Evolutionary conservation across 768 basidiomycete genomes (phyloP).

Genomic region (Podaxis pistillaris): DNA sequence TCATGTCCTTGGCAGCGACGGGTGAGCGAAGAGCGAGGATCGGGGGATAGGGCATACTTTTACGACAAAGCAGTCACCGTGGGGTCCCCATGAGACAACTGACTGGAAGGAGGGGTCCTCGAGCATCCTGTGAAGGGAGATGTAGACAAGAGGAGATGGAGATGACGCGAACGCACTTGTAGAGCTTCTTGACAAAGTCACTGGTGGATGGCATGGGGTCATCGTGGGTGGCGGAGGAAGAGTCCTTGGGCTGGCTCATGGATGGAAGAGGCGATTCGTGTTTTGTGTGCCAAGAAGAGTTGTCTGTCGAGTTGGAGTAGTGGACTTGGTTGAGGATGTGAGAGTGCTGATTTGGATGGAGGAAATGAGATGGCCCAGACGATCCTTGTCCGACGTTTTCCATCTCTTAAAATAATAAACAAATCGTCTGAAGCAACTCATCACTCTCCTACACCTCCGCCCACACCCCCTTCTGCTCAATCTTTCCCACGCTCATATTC

Average conservation of each 20-base stretch:
- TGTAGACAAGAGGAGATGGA: not conserved
- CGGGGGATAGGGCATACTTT: slow-evolving; percentile 44
- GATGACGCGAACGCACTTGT: slow-evolving; percentile 57
- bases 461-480: not conserved
- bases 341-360: not conserved
- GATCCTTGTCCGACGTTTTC: not conserved
- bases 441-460: not conserved
- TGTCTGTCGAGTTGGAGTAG: not conserved
- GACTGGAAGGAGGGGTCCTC: slow-evolving; percentile 72
- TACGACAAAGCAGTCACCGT: slow-evolving; percentile 88
- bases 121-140: slow-evolving; percentile 63
- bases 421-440: not conserved
- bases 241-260: slow-evolving; percentile 6
- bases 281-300: not conserved
- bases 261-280: not conserved
- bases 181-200: slow-evolving; percentile 93
- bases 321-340: not conserved
- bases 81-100: slow-evolving; percentile 81
- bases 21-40: not conserved
- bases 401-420: slow-evolving; percentile 10
- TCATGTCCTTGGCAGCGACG: slow-evolving; percentile 64
- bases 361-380: not conserved
- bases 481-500: slow-evolving; percentile 11
- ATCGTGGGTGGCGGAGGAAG: slow-evolving; percentile 34
- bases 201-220: slow-evolving; percentile 85